Evolutionary conservation across 176 grass and related monocot genomes (phyloP), one percentile per base, ranked within the genome.

Genomic region (Bothriochloa decipiens): DNA sequence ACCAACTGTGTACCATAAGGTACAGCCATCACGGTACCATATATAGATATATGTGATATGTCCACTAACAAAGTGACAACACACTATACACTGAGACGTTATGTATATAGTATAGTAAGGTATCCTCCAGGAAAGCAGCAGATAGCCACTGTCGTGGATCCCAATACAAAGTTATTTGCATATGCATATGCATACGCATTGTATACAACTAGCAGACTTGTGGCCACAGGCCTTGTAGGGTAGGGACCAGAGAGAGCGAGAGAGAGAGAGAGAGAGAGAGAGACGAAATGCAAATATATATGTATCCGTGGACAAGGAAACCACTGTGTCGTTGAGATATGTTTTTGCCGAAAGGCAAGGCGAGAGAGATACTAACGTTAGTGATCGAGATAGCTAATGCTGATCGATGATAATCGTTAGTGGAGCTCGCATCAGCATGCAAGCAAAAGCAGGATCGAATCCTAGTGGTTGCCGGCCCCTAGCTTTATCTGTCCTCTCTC

Each of bases 401-500:
- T 45, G 43, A 47, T 47, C 39, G 39, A 8, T 40, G 45, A 55
- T 22, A 22, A 23, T 42, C 33, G 16, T 18, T 18, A 71, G 80
- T 82, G 68, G 80, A 82, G 33, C 25, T 61, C 57, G 80, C 49
- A 42, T 72, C 80, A 45, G 80, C 80, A 18, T 29, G 68, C 50
- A 72, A 49, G 46, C 46, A 49, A 49, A 33, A 49, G 46, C 46
- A 49, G 55, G 29, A 37, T 11, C 10, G 10, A 15, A 36, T 33
- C 46, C 0, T 49, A 49, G 27, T 27, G 14, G 28, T 67, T 69
- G 18, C 35, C 12, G n/a, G 6, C 1, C 43, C 0, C 43, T 4
- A n/a, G 43, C 43, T 47, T 47, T 15, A 15, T 47, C 46, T 47
- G 46, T 47, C 46, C 17, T 8, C 2, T 32, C 1, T 32, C 20